Percentiles rank a stretch among this genome's conserved stretches.
These are phyloP conservation scores for Agaricus blazei DNA, from an alignment of 768 basidiomycete genomes.

Conservation along the genomic window DNA sequence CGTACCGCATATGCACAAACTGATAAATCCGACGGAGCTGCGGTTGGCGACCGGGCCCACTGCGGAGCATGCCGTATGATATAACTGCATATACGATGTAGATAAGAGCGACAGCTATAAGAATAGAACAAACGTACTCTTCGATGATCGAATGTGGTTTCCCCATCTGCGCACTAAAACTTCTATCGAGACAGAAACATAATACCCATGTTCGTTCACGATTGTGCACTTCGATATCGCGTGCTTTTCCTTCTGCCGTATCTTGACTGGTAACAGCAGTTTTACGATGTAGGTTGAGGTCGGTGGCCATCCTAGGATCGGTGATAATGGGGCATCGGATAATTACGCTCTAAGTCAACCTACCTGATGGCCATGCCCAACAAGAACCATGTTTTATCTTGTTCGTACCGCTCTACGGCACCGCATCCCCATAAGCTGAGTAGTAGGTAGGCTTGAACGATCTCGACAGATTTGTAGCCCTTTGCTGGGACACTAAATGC, in stretches of 20 bases:
- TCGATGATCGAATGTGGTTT: constrained; percentile 92
- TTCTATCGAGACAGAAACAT: constrained; percentile 83
- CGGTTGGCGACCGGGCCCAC: constrained; percentile 70
- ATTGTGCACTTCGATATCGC: constrained; percentile 86
- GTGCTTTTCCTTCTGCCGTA: constrained; percentile 72
- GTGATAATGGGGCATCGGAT: background rate
- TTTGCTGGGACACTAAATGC: constrained; percentile 83
- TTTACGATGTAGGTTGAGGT: constrained; percentile 92
- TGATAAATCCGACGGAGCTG: constrained; percentile 58
- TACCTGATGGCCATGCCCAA: constrained; percentile 84
- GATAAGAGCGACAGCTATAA: background rate
- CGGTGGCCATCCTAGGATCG: constrained; percentile 78
- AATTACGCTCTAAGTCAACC: constrained; percentile 18
- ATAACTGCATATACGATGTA: constrained; percentile 40
- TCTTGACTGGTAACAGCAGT: constrained; percentile 56
- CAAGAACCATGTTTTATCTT: constrained; percentile 90
- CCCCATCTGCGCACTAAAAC: constrained; percentile 93
- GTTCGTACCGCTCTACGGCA: constrained; percentile 93
- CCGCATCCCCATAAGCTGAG: constrained; percentile 89
- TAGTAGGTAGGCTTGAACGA: constrained; percentile 91
- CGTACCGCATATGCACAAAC: constrained; percentile 76
- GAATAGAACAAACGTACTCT: constrained; percentile 56
- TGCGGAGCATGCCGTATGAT: constrained; percentile 78
- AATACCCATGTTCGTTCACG: constrained; percentile 93
- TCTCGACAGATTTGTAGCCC: constrained; percentile 91